Evolutionary conservation across 2,329 filamentous ascomycete species (phyloP).

Genomic region (Colletotrichum sp.): DNA sequence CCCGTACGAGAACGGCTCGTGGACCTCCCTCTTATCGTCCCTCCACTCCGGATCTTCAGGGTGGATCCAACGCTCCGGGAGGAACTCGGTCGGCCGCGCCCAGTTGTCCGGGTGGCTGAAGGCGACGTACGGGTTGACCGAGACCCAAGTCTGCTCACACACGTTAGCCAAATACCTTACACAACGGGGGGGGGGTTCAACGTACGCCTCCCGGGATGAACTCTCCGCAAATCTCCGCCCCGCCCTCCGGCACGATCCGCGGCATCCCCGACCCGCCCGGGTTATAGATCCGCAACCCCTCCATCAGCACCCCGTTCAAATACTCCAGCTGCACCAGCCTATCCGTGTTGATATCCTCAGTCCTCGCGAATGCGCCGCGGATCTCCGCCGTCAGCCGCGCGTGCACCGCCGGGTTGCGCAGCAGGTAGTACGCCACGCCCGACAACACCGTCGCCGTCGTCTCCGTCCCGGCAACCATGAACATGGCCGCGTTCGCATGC

Average conservation of each 20-base stretch:
- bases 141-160: background rate
- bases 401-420: conserved; percentile 31
- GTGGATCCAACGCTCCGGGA: conserved; percentile 49
- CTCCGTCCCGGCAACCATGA: conserved; percentile 46
- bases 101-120: conserved; percentile 39
- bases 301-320: conserved; percentile 44
- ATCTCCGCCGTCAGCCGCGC: conserved; percentile 41
- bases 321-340: conserved; percentile 36
- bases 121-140: conserved; percentile 7
- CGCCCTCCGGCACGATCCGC: conserved; percentile 34
- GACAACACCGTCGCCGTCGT: conserved; percentile 50
- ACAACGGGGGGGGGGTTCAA: no score
- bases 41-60: conserved; percentile 9
- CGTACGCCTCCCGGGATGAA: conserved; percentile 38
- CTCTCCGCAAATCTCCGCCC: conserved; percentile 33
- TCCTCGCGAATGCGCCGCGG: conserved; percentile 35
- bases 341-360: conserved; percentile 42
- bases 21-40: conserved; percentile 44
- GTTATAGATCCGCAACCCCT: conserved; percentile 42
- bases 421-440: conserved; percentile 45
- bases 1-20: conserved; percentile 54
- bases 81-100: conserved; percentile 46
- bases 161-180: background rate
- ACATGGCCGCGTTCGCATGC: conserved; percentile 18
- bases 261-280: conserved; percentile 23